phyloP scores from a whole-genome alignment of 2,329 filamentous ascomycete species.

The Parastagonospora nodorum region DNA sequence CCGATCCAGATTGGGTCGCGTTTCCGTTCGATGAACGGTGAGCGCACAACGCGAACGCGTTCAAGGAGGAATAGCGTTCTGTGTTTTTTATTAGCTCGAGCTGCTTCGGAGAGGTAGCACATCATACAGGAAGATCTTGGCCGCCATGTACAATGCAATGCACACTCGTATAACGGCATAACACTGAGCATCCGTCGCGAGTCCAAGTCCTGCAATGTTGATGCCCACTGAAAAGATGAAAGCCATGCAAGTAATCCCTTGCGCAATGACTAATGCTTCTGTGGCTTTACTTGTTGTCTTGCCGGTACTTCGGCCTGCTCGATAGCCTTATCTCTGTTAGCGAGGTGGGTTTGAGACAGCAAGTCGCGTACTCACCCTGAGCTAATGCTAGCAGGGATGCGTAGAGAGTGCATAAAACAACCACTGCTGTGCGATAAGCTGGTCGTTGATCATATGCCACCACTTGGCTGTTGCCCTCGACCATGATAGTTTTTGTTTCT shows the following conservation, averaged over 20 bases:
- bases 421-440: conserved; percentile 10
- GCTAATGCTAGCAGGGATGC: conserved; percentile 20
- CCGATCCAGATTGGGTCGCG: conserved; percentile 40
- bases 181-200: conserved; percentile 33
- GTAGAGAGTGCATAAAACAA: conserved; percentile 17
- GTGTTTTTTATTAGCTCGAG: not conserved
- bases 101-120: not conserved
- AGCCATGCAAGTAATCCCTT: conserved; percentile 20
- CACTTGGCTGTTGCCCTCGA: not conserved
- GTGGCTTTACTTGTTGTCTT: conserved; percentile 12
- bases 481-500: not conserved
- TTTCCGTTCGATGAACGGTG: conserved; percentile 30
- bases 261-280: conserved; percentile 22
- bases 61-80: conserved; percentile 48
- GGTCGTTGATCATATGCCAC: conserved; percentile 10
- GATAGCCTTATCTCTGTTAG: conserved; percentile 15
- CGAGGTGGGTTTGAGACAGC: not conserved
- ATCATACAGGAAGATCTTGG: conserved; percentile 36
- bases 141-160: conserved; percentile 40
- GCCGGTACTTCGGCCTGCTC: conserved; percentile 20
- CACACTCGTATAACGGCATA: conserved; percentile 41
- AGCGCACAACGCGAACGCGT: conserved; percentile 42
- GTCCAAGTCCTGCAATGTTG: conserved; percentile 31
- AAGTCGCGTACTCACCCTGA: conserved; percentile 16
- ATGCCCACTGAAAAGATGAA: conserved; percentile 37